Conservation (phyloP, 768 basidiomycete species). For the Amanita rubescens region DNA sequence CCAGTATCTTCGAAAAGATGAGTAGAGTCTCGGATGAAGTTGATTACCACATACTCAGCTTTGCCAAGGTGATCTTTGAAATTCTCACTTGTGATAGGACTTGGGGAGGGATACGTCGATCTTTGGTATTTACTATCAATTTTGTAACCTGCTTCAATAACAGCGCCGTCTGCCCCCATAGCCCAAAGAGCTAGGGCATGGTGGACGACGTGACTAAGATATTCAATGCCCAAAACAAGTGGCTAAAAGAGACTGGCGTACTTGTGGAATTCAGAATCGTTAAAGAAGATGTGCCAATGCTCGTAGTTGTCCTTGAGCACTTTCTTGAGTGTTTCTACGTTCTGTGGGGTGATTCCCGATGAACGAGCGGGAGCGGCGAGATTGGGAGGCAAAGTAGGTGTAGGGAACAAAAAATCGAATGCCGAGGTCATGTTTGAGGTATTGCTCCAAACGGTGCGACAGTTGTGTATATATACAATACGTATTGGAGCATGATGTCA, state of each 20-base stretch:
- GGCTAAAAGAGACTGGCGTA: conserved; percentile 13
- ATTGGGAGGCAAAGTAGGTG: conserved; percentile 23
- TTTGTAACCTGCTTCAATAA: conserved; percentile 32
- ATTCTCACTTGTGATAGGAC: conserved; percentile 36
- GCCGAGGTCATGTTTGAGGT: neutral
- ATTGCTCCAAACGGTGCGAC: too few relatives aligned
- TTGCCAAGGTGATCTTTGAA: conserved; percentile 52
- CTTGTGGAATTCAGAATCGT: conserved; percentile 32
- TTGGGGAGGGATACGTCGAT: conserved; percentile 36
- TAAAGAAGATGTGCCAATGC: conserved; percentile 50
- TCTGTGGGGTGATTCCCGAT: conserved; percentile 27
- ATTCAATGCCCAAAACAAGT: neutral
- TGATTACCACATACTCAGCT: conserved; percentile 32
- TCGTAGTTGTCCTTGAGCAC: conserved; percentile 43
- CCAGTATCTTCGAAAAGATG: conserved; percentile 22
- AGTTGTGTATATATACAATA: too few relatives aligned
- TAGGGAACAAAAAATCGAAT: conserved; percentile 23
- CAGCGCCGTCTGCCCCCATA: conserved; percentile 41
- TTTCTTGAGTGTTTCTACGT: conserved; percentile 31
- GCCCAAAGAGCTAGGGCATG: conserved; percentile 52
- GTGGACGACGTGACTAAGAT: conserved; percentile 44
- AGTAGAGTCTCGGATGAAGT: neutral
- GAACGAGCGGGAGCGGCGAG: conserved; percentile 20
- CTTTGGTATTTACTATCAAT: conserved; percentile 29
- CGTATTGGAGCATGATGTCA: too few relatives aligned